Base-by-base conservation (phyloP, 768 basidiomycete genomes). In the Amanita brunnescens region DNA sequence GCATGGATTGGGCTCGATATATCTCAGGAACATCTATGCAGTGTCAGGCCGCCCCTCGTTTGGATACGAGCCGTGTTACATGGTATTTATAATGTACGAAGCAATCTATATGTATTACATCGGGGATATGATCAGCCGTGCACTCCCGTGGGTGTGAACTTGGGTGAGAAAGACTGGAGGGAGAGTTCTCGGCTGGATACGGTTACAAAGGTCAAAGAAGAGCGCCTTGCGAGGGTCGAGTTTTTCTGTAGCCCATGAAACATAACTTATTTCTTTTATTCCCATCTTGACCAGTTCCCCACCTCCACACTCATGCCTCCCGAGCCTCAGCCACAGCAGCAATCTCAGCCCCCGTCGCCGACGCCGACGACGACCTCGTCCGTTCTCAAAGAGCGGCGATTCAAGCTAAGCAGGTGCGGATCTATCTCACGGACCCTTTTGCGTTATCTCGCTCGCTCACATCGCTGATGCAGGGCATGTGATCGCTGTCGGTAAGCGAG, bases 401-500 rank as follows among this genome's bases (percentile, higher is more conserved):
- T 91, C 73, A 91, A 91, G 72, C 70, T 91, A 52, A 89, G 85
- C 79, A 85, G 88, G 89, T 87, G 54, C 34, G 77, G 7, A 26
- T 64, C 52, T 39, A 34, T 35, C 26, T 44, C 18, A 42, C 29
- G 13, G 9, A 32, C n/a, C n/a, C n/a, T n/a, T n/a, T n/a, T n/a
- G n/a, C n/a, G n/a, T n/a, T n/a, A n/a, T n/a, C n/a, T n/a, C n/a
- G 12, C 33, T 35, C 8, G 9, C 51, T 41, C 57, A 51, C 56
- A 24, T 55, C 57, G 58, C 41, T 54, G 33, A n/a, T 52, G 30
- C 56, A 91, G 89, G 64, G 88, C 89, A 53, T 91, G 89, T 73
- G 89, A 91, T 76, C 86, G 89, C 54, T 91, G 89, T 73, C 81
- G 89, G 87, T 91, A 70, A 76, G 85, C 5, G 24, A 14, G 9